A percentile compares a stretch with the other conserved stretches of the same genome.
Conservation (phyloP, 2,329 filamentous ascomycete species). For the Calonectria fujianensis region DNA sequence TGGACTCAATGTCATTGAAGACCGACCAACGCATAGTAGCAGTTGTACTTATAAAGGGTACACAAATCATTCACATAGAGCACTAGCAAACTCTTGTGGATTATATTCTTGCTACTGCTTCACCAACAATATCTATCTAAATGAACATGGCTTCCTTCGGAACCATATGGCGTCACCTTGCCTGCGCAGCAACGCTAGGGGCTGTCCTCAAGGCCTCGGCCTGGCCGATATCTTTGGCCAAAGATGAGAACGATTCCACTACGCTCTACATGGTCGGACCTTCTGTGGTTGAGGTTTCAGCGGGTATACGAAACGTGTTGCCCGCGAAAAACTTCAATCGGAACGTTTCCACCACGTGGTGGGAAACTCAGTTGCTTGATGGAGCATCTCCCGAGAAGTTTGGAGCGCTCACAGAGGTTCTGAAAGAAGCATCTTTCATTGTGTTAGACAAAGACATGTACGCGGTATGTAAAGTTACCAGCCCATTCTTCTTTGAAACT, state of each 20-base stretch:
- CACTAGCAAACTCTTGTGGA: not conserved
- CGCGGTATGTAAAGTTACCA: not conserved
- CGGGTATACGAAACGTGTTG: slow-evolving; percentile 30
- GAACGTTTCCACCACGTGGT: slow-evolving; percentile 42
- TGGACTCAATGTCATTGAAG: not conserved
- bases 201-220: not conserved
- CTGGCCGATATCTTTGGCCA: not conserved
- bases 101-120: not conserved
- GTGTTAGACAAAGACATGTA: slow-evolving; percentile 27
- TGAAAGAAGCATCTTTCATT: slow-evolving; percentile 5
- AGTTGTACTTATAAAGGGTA: not conserved
- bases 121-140: not conserved
- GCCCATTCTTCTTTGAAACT: not conserved
- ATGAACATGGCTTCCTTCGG: not conserved
- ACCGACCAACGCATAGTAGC: not conserved
- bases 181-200: not conserved
- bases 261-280: not conserved
- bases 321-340: slow-evolving; percentile 45
- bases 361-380: slow-evolving; percentile 34
- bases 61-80: not conserved
- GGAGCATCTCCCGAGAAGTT: not conserved
- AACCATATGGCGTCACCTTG: not conserved
- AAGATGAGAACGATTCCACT: not conserved
- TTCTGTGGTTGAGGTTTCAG: not conserved
- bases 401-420: not conserved